Conservation (phyloP, 2,329 filamentous ascomycete genomes). For the Torrubiella hemipterigena region DNA sequence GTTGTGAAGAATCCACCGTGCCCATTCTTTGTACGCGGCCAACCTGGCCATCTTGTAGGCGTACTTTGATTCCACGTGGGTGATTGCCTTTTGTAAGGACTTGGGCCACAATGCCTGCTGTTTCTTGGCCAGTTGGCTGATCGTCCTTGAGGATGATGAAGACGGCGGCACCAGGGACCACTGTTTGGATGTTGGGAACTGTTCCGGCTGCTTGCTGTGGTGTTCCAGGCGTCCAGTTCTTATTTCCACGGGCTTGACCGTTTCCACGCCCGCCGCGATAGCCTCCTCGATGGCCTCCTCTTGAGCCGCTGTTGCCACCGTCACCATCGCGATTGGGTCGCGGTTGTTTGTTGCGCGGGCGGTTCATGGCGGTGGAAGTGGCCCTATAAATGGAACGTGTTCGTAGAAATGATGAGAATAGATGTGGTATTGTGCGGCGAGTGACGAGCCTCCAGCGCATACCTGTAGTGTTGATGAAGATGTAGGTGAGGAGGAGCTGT, state of each 20-base stretch:
- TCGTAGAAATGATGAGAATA: no score
- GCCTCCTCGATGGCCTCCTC: no score
- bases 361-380: no score
- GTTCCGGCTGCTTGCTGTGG: constrained; percentile 21
- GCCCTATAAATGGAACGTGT: no score
- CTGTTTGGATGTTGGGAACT: constrained; percentile 37
- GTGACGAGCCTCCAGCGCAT: no score
- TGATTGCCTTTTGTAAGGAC: constrained; percentile 64
- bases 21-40: constrained; percentile 60
- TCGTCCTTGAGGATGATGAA: constrained; percentile 67
- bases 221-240: constrained; percentile 13
- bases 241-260: constrained; percentile 6
- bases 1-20: constrained; percentile 6
- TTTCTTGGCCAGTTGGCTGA: constrained; percentile 61
- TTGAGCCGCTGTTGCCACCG: no score
- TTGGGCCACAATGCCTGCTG: constrained; percentile 53
- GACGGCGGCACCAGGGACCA: constrained; percentile 50
- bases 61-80: constrained; percentile 68
- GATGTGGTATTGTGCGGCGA: no score
- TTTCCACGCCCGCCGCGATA: constrained; percentile 9
- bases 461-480: no score
- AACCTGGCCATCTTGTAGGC: constrained; percentile 57
- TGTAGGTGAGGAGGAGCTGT: no score
- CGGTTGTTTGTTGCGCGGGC: constrained; percentile 20
- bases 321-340: constrained; percentile 13